Percentiles rank a stretch among this genome's conserved stretches.
Evolutionary conservation across 2,329 filamentous ascomycete species (phyloP).

Genomic region (Neospermospora avenae): DNA sequence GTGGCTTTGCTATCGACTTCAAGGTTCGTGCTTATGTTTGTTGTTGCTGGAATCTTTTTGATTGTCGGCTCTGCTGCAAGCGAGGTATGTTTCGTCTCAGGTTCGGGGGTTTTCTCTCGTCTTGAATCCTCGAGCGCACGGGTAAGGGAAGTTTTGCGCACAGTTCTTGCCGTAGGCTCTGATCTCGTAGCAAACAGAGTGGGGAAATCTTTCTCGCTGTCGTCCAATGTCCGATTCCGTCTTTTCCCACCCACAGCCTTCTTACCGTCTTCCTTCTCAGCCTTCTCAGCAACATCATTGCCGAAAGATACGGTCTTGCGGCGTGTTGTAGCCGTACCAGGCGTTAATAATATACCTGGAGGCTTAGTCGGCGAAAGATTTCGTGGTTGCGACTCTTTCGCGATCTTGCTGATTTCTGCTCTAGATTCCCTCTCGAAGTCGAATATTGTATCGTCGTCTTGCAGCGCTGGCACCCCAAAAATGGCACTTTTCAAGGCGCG

Average conservation of each 20-base stretch:
- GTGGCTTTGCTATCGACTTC: background rate
- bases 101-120: slow-evolving; percentile 27
- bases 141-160: slow-evolving; percentile 44
- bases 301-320: slow-evolving; percentile 66
- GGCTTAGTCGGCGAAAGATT: slow-evolving; percentile 34
- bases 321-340: slow-evolving; percentile 57
- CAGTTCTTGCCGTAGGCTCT: slow-evolving; percentile 18
- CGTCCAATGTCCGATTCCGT: slow-evolving; percentile 33
- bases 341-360: slow-evolving; percentile 58
- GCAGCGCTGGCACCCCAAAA: slow-evolving; percentile 54
- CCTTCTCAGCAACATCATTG: slow-evolving; percentile 45
- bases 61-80: slow-evolving; percentile 3
- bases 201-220: slow-evolving; percentile 33
- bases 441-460: slow-evolving; percentile 36
- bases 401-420: slow-evolving; percentile 11
- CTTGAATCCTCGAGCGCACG: slow-evolving; percentile 45
- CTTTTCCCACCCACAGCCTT: slow-evolving; percentile 9
- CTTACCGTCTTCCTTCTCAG: slow-evolving; percentile 28
- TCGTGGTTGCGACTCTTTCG: slow-evolving; percentile 29
- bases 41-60: background rate
- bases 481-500: slow-evolving; percentile 61
- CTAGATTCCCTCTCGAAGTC: slow-evolving; percentile 26
- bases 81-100: background rate
- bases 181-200: slow-evolving; percentile 28
- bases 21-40: background rate